Evolutionary conservation across 768 basidiomycete genomes (phyloP).

Genomic region (Rhizopogon rudus): DNA sequence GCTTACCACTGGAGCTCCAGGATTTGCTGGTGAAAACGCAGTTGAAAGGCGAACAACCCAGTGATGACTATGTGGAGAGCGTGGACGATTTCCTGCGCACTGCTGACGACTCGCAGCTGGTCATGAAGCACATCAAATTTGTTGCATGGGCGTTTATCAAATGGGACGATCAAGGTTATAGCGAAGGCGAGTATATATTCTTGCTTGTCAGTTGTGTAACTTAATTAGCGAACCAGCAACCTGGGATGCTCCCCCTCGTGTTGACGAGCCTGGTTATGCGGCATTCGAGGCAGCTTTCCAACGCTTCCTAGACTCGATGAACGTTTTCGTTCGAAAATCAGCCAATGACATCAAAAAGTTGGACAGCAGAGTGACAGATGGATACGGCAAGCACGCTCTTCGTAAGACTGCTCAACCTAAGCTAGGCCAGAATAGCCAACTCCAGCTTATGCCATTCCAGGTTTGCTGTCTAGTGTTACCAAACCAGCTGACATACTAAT

Average conservation of each 20-base stretch:
- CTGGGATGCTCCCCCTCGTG: constrained; percentile 85
- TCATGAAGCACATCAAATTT: constrained; percentile 45
- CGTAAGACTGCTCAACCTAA: constrained; percentile 46
- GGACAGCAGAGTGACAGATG: constrained; percentile 51
- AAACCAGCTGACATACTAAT: constrained; percentile 3
- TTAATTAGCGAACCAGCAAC: constrained; percentile 48
- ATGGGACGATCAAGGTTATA: constrained; percentile 92
- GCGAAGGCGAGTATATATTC: constrained; percentile 54
- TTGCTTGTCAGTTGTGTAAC: constrained; percentile 5
- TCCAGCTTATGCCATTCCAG: constrained; percentile 87
- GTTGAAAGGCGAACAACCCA: constrained; percentile 62
- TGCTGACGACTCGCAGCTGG: constrained; percentile 33
- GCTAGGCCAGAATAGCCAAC: constrained; percentile 57
- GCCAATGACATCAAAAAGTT: constrained; percentile 37
- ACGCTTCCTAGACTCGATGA: constrained; percentile 57
- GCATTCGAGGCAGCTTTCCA: constrained; percentile 67
- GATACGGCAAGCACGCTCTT: constrained; percentile 46
- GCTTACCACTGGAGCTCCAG: constrained; percentile 10
- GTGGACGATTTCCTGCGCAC: constrained; percentile 49
- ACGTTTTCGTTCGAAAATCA: constrained; percentile 51
- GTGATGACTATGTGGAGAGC: constrained; percentile 46
- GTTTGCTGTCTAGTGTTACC: constrained; percentile 31
- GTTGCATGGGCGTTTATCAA: constrained; percentile 87
- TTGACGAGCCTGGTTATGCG: constrained; percentile 48
- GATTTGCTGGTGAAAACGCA: constrained; percentile 36